A percentile compares a stretch with the other conserved stretches of the same genome.
phyloP scores from a whole-genome alignment of 768 basidiomycete genomes.

The Lentinula sp. region DNA sequence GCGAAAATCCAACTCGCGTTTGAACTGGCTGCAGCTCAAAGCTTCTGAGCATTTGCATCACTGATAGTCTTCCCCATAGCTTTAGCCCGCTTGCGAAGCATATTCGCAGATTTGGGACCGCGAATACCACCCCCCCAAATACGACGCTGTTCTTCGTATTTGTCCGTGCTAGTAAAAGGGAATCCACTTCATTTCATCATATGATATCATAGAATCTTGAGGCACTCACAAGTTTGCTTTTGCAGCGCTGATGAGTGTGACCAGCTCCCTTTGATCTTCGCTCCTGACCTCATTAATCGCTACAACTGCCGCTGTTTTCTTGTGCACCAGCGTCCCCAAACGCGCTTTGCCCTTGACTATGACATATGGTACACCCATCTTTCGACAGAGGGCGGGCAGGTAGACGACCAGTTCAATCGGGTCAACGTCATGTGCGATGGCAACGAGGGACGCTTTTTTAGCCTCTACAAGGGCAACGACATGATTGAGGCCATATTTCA shows the following conservation, averaged over 20 bases:
- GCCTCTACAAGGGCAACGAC: constrained; percentile 92
- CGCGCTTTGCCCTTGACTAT: constrained; percentile 98
- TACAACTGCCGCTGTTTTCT: constrained; percentile 93
- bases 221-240: constrained; percentile 92
- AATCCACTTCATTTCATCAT: neutral
- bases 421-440: constrained; percentile 98
- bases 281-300: constrained; percentile 91
- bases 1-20: no score
- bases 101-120: constrained; percentile 91
- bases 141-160: constrained; percentile 87
- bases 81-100: constrained; percentile 92
- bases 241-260: constrained; percentile 86
- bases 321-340: constrained; percentile 96
- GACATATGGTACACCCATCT: constrained; percentile 99
- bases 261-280: constrained; percentile 91
- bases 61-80: constrained; percentile 67
- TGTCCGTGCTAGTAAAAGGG: constrained; percentile 59
- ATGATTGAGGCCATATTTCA: constrained; percentile 97
- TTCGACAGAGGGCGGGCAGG: constrained; percentile 96
- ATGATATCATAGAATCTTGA: neutral
- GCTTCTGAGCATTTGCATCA: constrained; percentile 55
- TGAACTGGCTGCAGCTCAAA: constrained; percentile 31
- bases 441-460: constrained; percentile 94
- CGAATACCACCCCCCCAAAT: constrained; percentile 96
- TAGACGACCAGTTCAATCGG: constrained; percentile 99